Evolutionary conservation across 1,139 yeast species (phyloP).

Genomic region (Magnusiomyces paraingens): DNA sequence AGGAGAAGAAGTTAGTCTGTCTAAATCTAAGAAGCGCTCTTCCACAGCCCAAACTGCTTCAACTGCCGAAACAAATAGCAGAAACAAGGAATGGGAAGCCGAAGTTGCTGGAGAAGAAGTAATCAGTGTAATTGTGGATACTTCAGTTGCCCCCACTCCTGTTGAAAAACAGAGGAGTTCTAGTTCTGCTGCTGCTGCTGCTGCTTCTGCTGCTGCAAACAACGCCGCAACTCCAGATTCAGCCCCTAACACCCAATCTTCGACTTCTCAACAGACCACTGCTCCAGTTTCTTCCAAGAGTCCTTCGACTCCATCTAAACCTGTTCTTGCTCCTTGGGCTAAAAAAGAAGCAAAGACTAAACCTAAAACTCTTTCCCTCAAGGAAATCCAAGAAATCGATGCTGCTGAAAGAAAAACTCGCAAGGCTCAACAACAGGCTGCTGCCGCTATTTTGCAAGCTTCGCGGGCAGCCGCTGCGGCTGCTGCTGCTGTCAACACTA

Average conservation of each 20-base stretch:
- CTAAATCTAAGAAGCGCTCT: too few relatives aligned
- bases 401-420: constrained; percentile 39
- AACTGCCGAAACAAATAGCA: not conserved
- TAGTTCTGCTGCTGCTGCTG: constrained; percentile 8
- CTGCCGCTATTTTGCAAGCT: constrained; percentile 19
- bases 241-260: not conserved
- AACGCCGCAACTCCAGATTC: not conserved
- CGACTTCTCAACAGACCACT: not conserved
- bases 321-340: constrained; percentile 42
- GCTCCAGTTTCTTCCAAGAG: not conserved
- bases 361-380: constrained; percentile 48
- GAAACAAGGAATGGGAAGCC: not conserved
- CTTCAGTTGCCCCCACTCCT: not conserved
- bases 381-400: constrained; percentile 66
- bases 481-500: constrained; percentile 15
- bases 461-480: constrained; percentile 20
- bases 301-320: constrained; percentile 13
- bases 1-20: not conserved
- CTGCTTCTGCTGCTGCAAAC: constrained; percentile 12
- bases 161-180: constrained; percentile 6
- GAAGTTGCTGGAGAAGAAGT: not conserved
- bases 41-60: too few relatives aligned
- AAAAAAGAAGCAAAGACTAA: constrained; percentile 31
- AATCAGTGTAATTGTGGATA: not conserved
- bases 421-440: constrained; percentile 28